These are phyloP conservation scores for Tillandsia leiboldiana DNA, from an alignment of 176 grass and related monocot species.

Conservation along the genomic window DNA sequence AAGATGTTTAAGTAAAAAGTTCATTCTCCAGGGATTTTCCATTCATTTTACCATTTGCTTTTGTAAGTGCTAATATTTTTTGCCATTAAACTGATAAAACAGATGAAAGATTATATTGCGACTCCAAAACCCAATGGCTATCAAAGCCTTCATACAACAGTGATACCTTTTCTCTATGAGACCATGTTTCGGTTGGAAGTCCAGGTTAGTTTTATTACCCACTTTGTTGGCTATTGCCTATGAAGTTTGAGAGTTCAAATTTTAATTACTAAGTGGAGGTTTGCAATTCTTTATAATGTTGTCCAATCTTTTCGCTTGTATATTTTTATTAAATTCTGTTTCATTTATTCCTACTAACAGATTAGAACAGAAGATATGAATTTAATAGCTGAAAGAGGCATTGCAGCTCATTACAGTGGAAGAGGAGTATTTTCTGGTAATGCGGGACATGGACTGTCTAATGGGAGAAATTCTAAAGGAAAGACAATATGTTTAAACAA, in stretches of 20 bases:
- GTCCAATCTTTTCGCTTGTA: background rate
- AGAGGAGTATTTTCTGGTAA: slow-evolving; percentile 51
- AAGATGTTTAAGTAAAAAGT: no score
- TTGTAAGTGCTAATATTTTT: background rate
- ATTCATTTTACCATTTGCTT: slow-evolving; percentile 9
- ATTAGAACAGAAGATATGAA: slow-evolving; percentile 99
- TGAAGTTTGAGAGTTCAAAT: background rate
- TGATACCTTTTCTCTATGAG: slow-evolving; percentile 98
- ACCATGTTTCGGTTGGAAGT: slow-evolving; percentile 98
- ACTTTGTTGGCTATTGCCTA: background rate
- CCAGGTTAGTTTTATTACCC: slow-evolving; percentile 33
- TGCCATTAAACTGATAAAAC: slow-evolving; percentile 17
- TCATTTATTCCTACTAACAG: slow-evolving; percentile 28
- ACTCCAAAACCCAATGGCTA: slow-evolving; percentile 99
- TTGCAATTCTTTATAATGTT: background rate
- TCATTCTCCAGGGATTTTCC: no score
- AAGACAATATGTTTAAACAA: slow-evolving; percentile 72
- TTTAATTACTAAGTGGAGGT: background rate
- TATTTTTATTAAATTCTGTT: slow-evolving; percentile 1
- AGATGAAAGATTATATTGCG: slow-evolving; percentile 98
- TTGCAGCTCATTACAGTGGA: slow-evolving; percentile 92
- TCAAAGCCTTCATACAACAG: slow-evolving; percentile 87
- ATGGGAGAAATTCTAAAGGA: slow-evolving; percentile 62
- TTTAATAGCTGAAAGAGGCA: slow-evolving; percentile 99
- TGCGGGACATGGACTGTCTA: slow-evolving; percentile 48